Percentiles rank a stretch among this genome's conserved stretches.
phyloP scores from a whole-genome alignment of 1,284 basidiomycete genomes.

The Irpex rosettiformis region DNA sequence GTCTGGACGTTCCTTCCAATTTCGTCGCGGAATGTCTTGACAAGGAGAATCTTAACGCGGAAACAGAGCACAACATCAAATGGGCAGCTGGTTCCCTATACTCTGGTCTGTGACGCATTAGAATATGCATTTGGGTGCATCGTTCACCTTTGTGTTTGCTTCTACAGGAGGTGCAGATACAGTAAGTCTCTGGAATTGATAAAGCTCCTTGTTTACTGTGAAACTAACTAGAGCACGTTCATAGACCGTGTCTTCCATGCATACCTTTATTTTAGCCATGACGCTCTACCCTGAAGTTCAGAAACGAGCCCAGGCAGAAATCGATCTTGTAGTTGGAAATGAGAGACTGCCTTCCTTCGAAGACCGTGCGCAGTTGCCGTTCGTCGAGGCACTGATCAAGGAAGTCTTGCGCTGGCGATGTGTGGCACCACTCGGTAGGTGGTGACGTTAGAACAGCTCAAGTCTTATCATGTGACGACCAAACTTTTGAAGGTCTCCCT shows the following conservation, averaged over 20 bases:
- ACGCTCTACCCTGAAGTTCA: constrained; percentile 28
- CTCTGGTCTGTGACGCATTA: background rate
- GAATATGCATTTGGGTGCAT: background rate
- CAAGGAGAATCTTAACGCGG: background rate
- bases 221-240: background rate
- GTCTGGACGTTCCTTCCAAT: background rate
- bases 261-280: constrained; percentile 27
- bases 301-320: constrained; percentile 26
- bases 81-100: constrained; percentile 2
- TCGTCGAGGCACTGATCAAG: constrained; percentile 29
- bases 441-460: no score
- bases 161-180: constrained; percentile 4
- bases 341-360: constrained; percentile 29
- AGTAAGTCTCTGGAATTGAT: background rate
- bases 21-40: background rate
- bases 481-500: constrained; percentile 16
- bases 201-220: background rate
- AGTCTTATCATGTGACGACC: background rate
- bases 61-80: constrained; percentile 4
- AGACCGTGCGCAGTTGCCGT: constrained; percentile 29
- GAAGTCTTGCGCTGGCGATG: constrained; percentile 34
- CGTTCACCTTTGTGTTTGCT: background rate
- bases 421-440: constrained; percentile 21
- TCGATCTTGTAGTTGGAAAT: constrained; percentile 29
- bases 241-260: constrained; percentile 19